Evolutionary conservation across 495 filamentous ascomycete species (phyloP).

Genomic region (Xylaria acuta): DNA sequence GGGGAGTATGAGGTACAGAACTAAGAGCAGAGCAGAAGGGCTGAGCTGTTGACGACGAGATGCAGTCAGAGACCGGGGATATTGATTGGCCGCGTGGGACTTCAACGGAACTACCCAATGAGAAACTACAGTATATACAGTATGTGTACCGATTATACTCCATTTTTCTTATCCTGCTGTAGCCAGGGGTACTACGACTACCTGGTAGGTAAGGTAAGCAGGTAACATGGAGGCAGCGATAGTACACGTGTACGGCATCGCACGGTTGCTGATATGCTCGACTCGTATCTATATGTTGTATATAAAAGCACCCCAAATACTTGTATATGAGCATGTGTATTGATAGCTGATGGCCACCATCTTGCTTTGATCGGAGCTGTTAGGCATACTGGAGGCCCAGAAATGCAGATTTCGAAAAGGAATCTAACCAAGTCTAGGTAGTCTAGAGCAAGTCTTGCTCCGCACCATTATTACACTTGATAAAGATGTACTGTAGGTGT

Average conservation of each 20-base stretch:
- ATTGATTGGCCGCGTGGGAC: neutral
- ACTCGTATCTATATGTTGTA: too few relatives aligned
- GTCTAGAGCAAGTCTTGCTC: neutral
- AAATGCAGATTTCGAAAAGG: neutral
- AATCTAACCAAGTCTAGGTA: neutral
- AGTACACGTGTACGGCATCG: neutral
- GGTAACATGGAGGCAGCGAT: neutral
- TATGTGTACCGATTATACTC: neutral
- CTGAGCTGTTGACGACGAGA: neutral
- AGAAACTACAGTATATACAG: neutral
- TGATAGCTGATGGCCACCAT: neutral
- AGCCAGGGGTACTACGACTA: neutral
- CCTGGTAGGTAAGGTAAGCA: neutral
- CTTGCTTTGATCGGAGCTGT: neutral
- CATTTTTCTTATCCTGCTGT: neutral
- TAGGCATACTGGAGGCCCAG: neutral
- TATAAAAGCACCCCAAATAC: too few relatives aligned
- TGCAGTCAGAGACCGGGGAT: neutral
- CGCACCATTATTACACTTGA: neutral
- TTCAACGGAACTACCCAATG: neutral
- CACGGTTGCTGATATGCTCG: neutral
- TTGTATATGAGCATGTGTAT: too few relatives aligned
- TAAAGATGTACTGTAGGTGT: neutral
- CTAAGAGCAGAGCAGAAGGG: neutral
- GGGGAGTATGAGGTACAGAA: neutral